Evolutionary conservation across 1,284 basidiomycete species (phyloP).

Genomic region (Pyrrhoderma lamaoense): DNA sequence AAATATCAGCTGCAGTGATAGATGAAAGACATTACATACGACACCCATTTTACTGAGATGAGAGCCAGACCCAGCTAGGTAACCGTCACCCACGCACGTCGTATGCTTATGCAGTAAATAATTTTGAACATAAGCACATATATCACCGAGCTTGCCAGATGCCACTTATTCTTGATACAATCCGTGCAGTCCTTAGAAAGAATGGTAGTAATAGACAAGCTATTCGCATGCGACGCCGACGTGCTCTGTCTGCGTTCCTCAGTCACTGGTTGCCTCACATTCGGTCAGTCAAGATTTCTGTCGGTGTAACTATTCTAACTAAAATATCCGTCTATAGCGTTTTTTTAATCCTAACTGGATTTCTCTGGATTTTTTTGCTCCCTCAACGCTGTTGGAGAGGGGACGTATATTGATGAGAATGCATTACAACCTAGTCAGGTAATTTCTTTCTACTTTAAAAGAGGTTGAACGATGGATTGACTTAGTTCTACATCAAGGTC

Average conservation of each 20-base stretch:
- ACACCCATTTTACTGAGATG: not conserved
- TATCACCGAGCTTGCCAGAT: not conserved
- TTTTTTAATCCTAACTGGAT: conserved; percentile 53
- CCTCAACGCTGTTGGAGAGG: conserved; percentile 56
- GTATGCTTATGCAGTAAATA: no score
- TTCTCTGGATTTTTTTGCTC: conserved; percentile 68
- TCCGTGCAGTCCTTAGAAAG: not conserved
- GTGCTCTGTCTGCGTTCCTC: conserved; percentile 8
- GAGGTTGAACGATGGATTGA: no score
- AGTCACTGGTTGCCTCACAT: conserved; percentile 10
- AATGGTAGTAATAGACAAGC: conserved; percentile 3
- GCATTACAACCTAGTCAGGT: conserved; percentile 88
- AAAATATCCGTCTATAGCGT: conserved; percentile 32
- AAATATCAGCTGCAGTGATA: not conserved
- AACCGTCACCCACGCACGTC: not conserved
- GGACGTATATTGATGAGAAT: conserved; percentile 87
- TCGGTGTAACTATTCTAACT: not conserved
- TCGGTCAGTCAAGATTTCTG: conserved; percentile 2
- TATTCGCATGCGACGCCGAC: conserved; percentile 11
- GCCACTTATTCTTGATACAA: conserved; percentile 1
- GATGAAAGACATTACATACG: conserved; percentile 2
- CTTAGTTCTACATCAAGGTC: conserved; percentile 45
- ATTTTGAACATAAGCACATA: no score
- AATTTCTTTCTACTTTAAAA: conserved; percentile 18
- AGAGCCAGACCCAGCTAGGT: no score